Conservation (phyloP, 2,329 filamentous ascomycete species). For the Cordyceps farinosa region DNA sequence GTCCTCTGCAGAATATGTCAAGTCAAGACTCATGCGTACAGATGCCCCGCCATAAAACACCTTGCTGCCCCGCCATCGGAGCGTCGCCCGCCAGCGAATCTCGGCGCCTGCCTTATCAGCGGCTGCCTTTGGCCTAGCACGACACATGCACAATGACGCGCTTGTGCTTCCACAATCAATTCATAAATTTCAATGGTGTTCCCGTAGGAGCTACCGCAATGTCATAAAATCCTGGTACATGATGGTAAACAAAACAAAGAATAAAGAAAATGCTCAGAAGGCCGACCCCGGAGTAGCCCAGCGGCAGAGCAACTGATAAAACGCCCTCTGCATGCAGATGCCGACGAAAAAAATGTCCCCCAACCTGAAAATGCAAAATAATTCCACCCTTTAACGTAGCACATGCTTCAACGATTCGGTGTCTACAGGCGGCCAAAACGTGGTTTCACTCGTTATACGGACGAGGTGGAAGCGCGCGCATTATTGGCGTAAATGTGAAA, state of each 20-base stretch:
- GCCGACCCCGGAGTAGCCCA: background rate
- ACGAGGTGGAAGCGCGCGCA: constrained; percentile 13
- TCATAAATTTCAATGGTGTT: background rate
- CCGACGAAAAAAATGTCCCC: background rate
- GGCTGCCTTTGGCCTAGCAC: background rate
- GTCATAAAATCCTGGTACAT: constrained; percentile 3
- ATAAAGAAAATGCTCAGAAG: background rate
- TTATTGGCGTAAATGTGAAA: constrained; percentile 70
- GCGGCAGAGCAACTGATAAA: background rate
- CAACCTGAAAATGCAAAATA: constrained; percentile 1
- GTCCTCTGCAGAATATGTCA: background rate
- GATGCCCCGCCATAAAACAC: constrained; percentile 14
- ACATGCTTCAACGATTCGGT: no score
- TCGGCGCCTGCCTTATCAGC: constrained; percentile 3
- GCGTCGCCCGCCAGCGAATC: constrained; percentile 3
- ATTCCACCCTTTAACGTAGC: background rate
- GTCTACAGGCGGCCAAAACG: background rate
- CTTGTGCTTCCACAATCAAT: background rate
- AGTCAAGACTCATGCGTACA: constrained; percentile 6
- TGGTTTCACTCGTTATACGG: constrained; percentile 1
- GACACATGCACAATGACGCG: background rate
- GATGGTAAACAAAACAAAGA: background rate
- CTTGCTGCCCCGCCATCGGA: constrained; percentile 16
- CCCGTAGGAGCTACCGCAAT: background rate
- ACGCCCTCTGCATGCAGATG: constrained; percentile 14